Base-by-base conservation (phyloP, 306 rosid genomes). In the Ziziphus jujuba region DNA sequence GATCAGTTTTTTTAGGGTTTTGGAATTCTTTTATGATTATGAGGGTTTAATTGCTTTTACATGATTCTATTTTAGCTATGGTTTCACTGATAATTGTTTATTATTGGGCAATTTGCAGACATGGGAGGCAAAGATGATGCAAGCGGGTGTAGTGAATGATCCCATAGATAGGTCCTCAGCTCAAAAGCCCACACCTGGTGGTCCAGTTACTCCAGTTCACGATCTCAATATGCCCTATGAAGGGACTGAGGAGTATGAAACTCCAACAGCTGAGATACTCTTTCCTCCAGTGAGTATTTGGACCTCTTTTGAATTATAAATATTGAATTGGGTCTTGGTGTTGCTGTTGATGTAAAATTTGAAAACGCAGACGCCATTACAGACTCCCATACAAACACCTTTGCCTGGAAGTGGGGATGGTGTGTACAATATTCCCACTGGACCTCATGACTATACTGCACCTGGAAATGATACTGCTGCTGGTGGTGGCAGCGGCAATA, bases 191-290 rank as follows among this genome's bases (percentile, higher is more conserved):
- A 76, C 87, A 0, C 88, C 92, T 7, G 97, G 99, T 24, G 91
- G 92, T 58, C 85, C 90, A 0, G 82, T 85, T 34, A 84, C 99
- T 80, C 97, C 99, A 13, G 96, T 95, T 76, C 99, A 91, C 43
- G 99, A 95, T 88, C 99, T 95, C n/a, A 95, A 95, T 36, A 84
- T 95, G 13, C 99, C 99, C 0, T 95, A 95, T 61, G 99, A 95
- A 70, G 99, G 99, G 71, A 77, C 89, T 1, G 99, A 95, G 70
- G 99, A 95, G 75, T 95, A 87, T 31, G 99, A 95, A 77, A 95
- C 99, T 77, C 99, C 99, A 21, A 95, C 99, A 4, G 96, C 97
- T 35, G 99, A 95, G 19, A 82, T 95, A 56, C 92, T 95, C 65
- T 95, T 95, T 5, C 99, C 99, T 48, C 96, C 99, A 35, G 99